Conservation (phyloP, 495 filamentous ascomycete species). For the Clohesyomyces aquaticus region DNA sequence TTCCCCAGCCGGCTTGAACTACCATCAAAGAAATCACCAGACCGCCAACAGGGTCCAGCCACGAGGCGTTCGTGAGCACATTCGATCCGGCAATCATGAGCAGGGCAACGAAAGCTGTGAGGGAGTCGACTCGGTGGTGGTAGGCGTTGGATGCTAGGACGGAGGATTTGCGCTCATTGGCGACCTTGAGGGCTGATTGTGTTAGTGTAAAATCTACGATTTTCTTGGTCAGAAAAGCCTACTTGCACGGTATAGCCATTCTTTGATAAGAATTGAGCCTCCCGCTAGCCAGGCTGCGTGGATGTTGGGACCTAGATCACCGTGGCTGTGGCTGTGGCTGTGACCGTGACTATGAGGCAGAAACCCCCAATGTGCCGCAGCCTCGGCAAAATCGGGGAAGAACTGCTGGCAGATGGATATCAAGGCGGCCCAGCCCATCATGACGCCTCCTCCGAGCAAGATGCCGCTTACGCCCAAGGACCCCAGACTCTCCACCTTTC, state of each 20-base stretch:
- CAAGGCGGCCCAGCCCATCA: constrained; percentile 83
- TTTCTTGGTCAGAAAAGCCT: constrained; percentile 50
- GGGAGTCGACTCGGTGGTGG: constrained; percentile 93
- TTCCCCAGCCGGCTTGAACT: constrained; percentile 84
- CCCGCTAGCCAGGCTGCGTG: constrained; percentile 96
- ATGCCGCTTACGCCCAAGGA: constrained; percentile 90
- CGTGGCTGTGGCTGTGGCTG: constrained; percentile 60
- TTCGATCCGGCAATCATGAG: constrained; percentile 87
- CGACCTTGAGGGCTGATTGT: constrained; percentile 81
- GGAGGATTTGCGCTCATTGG: constrained; percentile 89
- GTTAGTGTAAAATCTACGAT: constrained; percentile 20
- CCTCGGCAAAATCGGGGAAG: constrained; percentile 70
- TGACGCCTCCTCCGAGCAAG: constrained; percentile 81
- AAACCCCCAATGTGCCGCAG: constrained; percentile 64
- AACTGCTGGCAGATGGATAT: constrained; percentile 77
- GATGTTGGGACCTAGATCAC: constrained; percentile 71
- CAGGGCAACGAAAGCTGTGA: constrained; percentile 91
- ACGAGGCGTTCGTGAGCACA: constrained; percentile 76
- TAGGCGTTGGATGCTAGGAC: constrained; percentile 96
- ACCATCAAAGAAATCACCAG: constrained; percentile 91
- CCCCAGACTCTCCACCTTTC: constrained; percentile 95
- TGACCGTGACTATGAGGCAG: constrained; percentile 63
- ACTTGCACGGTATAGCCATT: constrained; percentile 97
- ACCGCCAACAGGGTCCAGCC: constrained; percentile 95
- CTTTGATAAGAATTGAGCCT: constrained; percentile 87